phyloP scores from a whole-genome alignment of 345 rosid genomes.

The Alliaria petiolata region DNA sequence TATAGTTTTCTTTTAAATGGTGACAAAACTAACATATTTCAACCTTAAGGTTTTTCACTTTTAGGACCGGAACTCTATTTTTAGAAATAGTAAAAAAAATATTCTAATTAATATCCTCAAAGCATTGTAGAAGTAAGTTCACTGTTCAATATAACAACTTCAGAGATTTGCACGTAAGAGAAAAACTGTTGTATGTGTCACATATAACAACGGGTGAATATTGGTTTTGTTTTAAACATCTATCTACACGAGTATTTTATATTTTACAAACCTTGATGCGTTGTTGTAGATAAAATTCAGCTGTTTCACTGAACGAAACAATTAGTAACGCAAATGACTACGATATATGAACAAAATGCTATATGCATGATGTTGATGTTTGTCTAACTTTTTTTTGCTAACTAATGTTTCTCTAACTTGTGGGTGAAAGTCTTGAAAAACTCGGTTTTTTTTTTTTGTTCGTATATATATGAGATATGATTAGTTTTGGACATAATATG shows the following conservation, averaged over 20 bases:
- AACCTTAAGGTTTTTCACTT: not conserved
- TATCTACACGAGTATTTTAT: not conserved
- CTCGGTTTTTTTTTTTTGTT: not conserved
- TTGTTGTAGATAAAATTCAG: not conserved
- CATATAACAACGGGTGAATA: no score
- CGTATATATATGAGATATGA: not conserved
- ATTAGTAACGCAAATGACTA: not conserved
- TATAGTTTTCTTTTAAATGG: not conserved
- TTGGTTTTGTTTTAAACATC: not conserved
- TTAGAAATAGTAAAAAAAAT: not conserved
- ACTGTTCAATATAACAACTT: no score
- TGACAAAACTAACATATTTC: not conserved
- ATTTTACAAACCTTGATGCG: not conserved
- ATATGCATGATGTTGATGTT: constrained; percentile 25
- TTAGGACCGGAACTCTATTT: not conserved
- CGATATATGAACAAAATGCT: constrained; percentile 15
- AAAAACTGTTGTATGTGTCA: no score
- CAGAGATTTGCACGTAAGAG: not conserved
- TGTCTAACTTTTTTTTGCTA: no score
- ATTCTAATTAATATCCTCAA: not conserved
- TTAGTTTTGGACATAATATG: not conserved
- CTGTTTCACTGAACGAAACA: not conserved
- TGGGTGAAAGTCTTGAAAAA: constrained; percentile 6
- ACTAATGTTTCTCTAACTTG: constrained; percentile 32
- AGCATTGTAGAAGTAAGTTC: no score